Evolutionary conservation across 1,284 basidiomycete genomes (phyloP).

Genomic region (Ganoderma resinaceum): DNA sequence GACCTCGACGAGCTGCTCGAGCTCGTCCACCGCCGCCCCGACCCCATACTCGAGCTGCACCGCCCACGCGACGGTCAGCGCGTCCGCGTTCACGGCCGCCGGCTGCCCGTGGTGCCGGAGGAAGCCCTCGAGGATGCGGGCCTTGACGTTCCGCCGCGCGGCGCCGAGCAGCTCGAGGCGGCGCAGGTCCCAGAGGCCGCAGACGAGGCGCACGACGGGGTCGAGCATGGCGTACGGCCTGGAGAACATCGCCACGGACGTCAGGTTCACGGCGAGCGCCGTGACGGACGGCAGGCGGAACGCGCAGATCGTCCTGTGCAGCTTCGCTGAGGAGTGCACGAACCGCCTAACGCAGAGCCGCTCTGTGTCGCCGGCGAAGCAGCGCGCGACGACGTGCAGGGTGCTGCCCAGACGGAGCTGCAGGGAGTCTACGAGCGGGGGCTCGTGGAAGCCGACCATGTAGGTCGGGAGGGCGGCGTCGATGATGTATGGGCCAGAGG

Average conservation of each 20-base stretch:
- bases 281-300: not conserved
- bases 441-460: not conserved
- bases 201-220: not conserved
- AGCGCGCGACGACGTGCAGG: not conserved
- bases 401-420: not conserved
- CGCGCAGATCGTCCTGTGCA: not conserved
- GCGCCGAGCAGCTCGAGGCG: not conserved
- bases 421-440: not conserved
- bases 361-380: not conserved
- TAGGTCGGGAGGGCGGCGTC: not conserved
- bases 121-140: not conserved
- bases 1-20: constrained; percentile 1
- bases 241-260: not conserved
- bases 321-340: not conserved
- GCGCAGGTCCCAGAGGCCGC: not conserved
- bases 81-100: not conserved
- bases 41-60: constrained; percentile 4
- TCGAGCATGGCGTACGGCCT: not conserved
- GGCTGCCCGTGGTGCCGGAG: not conserved
- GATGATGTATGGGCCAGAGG: not conserved
- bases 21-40: constrained; percentile 1
- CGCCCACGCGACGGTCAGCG: not conserved
- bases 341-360: not conserved
- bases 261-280: not conserved
- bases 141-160: not conserved